Conservation (phyloP, 1,284 basidiomycete genomes). For the Fomitiporia mediterranea region DNA sequence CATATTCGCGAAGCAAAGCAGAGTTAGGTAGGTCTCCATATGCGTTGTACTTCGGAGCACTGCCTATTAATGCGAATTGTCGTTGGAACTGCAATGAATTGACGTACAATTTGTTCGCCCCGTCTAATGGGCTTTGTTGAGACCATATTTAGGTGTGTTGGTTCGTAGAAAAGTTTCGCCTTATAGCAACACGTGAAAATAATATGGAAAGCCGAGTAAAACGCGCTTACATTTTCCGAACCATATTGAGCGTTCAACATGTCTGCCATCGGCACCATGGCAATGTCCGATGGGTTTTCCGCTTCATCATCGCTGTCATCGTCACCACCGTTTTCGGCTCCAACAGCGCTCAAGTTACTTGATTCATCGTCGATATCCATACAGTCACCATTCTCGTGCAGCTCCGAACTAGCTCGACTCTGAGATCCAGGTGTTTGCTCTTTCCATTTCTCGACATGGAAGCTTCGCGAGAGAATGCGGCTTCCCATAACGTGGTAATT, state of each 20-base stretch:
- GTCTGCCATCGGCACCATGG: constrained; percentile 97
- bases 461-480: constrained; percentile 89
- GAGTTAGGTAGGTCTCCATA: constrained; percentile 94
- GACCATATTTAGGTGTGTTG: constrained; percentile 72
- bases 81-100: not conserved
- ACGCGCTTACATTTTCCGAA: constrained; percentile 67
- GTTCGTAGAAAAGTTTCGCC: constrained; percentile 85
- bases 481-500: constrained; percentile 90
- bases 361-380: constrained; percentile 41
- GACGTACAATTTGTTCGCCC: constrained; percentile 85
- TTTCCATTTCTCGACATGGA: constrained; percentile 66
- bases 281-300: constrained; percentile 67
- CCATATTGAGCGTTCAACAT: constrained; percentile 87
- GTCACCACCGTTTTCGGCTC: constrained; percentile 25
- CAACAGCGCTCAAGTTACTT: constrained; percentile 22
- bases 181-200: constrained; percentile 30
- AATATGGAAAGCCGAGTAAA: not conserved
- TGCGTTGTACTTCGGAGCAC: constrained; percentile 80
- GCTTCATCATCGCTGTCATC: constrained; percentile 47
- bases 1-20: constrained; percentile 91
- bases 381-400: constrained; percentile 33
- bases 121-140: constrained; percentile 69
- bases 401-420: constrained; percentile 18
- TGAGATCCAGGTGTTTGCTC: constrained; percentile 23
- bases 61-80: no score